Base-by-base conservation (phyloP, 768 basidiomycete species). In the Trametopsis cervina region DNA sequence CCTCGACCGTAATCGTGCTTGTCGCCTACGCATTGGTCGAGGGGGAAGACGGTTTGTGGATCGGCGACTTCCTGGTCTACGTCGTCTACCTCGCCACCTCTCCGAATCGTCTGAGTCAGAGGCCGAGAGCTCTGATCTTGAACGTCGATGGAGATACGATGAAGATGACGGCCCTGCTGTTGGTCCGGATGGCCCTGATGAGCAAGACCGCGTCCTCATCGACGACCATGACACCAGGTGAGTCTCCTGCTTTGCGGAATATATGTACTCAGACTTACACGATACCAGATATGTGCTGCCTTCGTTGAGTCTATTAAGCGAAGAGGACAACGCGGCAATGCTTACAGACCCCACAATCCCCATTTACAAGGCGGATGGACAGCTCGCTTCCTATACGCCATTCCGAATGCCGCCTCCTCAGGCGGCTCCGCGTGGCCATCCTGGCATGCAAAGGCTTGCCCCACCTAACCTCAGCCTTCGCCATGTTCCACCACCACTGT, bases 41-140 rank as follows among this genome's bases (percentile, higher is more conserved):
- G 89, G 87, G 26, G 94, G 94, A 3, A 78, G 89, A 23, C 61
- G 83, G 12, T 69, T 81, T 53, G 56, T 95, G 15, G 92, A 96
- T 66, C 77, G 95, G 42, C 78, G 83, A 15, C 21, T 46, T 17
- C 45, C 23, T 24, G 45, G 51, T 9, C 29, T 41, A 7, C 42
- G 18, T 35, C 12, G 64, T 69, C 65, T 12, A 57, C 60, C 47
- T 35, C 50, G 44, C 17, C 20, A 46, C 57, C 49, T 20, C 51
- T 37, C 21, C 49, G 26, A 26, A 9, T 27, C 29, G 25, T 24
- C 57, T 52, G 26, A 49, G 54, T 61, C 58, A 3, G 62, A 55
- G 4, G 62, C 66, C 11, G 57, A 57, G 4, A 66, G 65, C 12
- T 68, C 72, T 39, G 78, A 83, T 38, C 49, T 83, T 2, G 66